Evolutionary conservation across 2,329 filamentous ascomycete genomes (phyloP), one percentile per base, ranked within the genome.

Genomic region (Talaromyces islandicus): DNA sequence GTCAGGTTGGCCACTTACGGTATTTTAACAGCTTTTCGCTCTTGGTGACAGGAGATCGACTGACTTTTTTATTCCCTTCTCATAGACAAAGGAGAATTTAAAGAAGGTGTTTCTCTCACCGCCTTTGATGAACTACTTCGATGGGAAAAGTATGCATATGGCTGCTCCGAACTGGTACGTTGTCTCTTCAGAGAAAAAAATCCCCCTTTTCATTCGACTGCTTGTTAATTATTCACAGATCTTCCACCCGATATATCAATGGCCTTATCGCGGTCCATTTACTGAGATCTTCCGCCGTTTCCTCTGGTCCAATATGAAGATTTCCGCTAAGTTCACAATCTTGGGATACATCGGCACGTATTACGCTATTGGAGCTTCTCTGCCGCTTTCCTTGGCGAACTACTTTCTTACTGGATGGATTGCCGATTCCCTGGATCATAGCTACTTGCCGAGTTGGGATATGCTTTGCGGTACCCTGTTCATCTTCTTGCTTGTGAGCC

Each of bases 101-200:
- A 90, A 68, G 90, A 93, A 71, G 90, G 90, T 64, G 90, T 93
- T 58, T 92, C 90, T 2, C 79, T 93, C 59, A 93, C 90, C 0
- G 88, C 93, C 9, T 92, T 93, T 70, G 90, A 93, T 74, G 90
- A 93, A 74, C 24, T 60, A 3, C 35, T 60, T 17, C 54, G 59
- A 38, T 60, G 59, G 59, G 59, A 60, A n/a, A 66, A 64, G 32
- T 70, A 70, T 56, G 90, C 90, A 3, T 92, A 92, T 68, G 89
- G 90, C 41, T 92, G 90, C 75, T 90, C 89, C 72, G 90, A 92
- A 76, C 80, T 93, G 62, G 81, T 54, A 24, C 11, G 59, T n/a
- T 30, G 19, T 10, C 11, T 6, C 2, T 35, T 12, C n/a, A n/a
- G n/a, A n/a, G n/a, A 35, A 35, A 2, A 35, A 12, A 14, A 35